Base-by-base conservation (phyloP, 352 stramenopile species). In the Phytophthora rubi region DNA sequence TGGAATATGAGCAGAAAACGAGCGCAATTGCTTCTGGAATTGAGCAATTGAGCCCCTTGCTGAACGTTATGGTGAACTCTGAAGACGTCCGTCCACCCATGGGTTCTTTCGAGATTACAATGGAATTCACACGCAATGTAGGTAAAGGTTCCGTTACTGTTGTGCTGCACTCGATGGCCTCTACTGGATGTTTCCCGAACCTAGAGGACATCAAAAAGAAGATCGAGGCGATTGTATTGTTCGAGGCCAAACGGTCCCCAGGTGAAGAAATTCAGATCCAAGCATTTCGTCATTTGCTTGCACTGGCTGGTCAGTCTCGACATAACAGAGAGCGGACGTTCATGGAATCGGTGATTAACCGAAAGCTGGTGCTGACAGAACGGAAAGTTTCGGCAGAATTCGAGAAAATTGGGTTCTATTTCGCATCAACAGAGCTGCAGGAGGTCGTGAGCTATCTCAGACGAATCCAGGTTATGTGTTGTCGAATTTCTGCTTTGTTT, bases 321-420 rank as follows among this genome's bases (percentile, higher is more conserved):
- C 68, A 81, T n/a, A 88, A 79, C n/a, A 74, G 70, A 15, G 85
- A 91, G 62, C 65, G 82, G 9, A 63, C 54, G 6, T 88, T 92
- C 39, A 76, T 92, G 37, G 85, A 90, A 39, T 78, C 82, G 5
- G 79, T 91, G 33, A 86, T 90, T 26, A 91, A 87, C 35, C 73
- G 85, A 7, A 86, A 85, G 45, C 39, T 81, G 18, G 79, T 92
- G 6, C 73, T 92, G 32, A 92, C 85, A 0, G 85, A 92, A 30
- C 75, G 80, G 16, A 88, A 89, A 53, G 71, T 91, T 6, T 45
- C 64, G 13, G 65, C 68, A 1, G 70, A 80, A 3, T 91, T 92
- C 16, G 63, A 83, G 42, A 76, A 79, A 12, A 80, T 92, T 32
- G 85, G 82, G 0, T 91, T 91, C 30, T 82, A 82, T 42, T 87